Percentiles rank a stretch among this genome's conserved stretches.
These are phyloP conservation scores for Cephaloascus fragrans DNA, from an alignment of 805 yeast genomes.

Conservation along the genomic window DNA sequence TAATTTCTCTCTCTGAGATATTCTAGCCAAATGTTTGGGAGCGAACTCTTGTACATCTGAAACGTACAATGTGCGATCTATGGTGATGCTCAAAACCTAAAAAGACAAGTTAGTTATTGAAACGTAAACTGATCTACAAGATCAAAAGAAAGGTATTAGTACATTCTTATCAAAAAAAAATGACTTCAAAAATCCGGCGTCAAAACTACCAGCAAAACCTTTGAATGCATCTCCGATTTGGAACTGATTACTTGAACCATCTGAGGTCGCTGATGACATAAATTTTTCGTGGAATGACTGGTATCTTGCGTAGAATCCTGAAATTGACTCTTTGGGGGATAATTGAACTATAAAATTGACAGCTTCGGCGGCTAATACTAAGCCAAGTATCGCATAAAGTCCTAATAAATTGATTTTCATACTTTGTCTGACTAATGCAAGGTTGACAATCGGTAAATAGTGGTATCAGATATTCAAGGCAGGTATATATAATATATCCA, in stretches of 20 bases:
- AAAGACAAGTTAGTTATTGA: too few relatives aligned
- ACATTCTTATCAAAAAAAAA: constrained; percentile 20
- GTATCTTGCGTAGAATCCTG: neutral
- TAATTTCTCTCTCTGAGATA: constrained; percentile 22
- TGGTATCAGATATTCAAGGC: too few relatives aligned
- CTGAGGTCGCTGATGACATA: neutral
- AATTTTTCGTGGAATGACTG: neutral
- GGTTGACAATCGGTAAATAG: too few relatives aligned
- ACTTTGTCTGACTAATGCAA: too few relatives aligned
- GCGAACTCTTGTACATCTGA: constrained; percentile 29
- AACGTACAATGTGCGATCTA: constrained; percentile 21
- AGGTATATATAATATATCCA: too few relatives aligned
- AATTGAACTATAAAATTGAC: neutral
- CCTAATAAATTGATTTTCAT: neutral
- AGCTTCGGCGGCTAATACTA: neutral
- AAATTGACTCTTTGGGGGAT: neutral
- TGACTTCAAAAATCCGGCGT: constrained; percentile 14
- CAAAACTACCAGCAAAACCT: constrained; percentile 25
- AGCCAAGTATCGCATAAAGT: too few relatives aligned
- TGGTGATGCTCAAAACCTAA: constrained; percentile 20
- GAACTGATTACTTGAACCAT: constrained; percentile 6
- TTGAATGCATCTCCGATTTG: constrained; percentile 17
- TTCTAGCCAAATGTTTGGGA: constrained; percentile 30
- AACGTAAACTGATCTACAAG: too few relatives aligned
- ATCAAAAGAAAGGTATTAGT: neutral